Base-by-base conservation (phyloP, 2,329 filamentous ascomycete species). In the Sporothrix euskadiensis region DNA sequence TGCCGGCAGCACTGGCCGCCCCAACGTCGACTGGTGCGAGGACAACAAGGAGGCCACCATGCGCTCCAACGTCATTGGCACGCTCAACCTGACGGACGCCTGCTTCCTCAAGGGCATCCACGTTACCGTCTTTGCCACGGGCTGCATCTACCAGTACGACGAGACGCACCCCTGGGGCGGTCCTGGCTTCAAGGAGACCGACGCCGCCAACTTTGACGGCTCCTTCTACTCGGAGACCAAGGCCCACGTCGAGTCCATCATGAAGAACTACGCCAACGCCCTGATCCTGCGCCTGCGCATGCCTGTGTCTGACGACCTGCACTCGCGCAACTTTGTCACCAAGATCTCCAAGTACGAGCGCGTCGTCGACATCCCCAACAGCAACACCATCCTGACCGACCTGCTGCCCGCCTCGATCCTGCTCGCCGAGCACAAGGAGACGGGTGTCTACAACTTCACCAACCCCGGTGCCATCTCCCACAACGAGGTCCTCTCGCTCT, bases 391-490 rank as follows among this genome's bases (percentile, higher is more conserved):
- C 77, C 85, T 92, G 61, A 84, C 86, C 75, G 88, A 91, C 78
- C 86, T 92, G 66, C 84, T 92, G 26, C 90, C 90, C 12, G 85
- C 86, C 14, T 86, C 88, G 81, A 97, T 99, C 78, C 85, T 99
- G 61, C 87, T 98, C 75, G 96, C 95, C 14, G 96, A 99, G 83
- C 96, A 99, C 83, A 98, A 98, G 80, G 89, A 91, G 57, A 87
- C 85, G 0, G 90, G 90, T 22, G 83, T 92, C 76, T 91, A 89
- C 81, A 92, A 92, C 82, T 91, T 91, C 80, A 91, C 89, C 74
- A 92, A 91, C 81, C 90, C 90, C 0, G 90, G 89, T 14, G 88
- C 88, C 75, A 91, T 92, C 79, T 90, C 88, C n/a, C 89, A 91
- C 81, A 91, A 91, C 80, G 89, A 91, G 81, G 89, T 92, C 7